Percentiles rank a stretch among this genome's conserved stretches.
Evolutionary conservation across 2,329 filamentous ascomycete genomes (phyloP).

Genomic region (Colletotrichum destructivum): DNA sequence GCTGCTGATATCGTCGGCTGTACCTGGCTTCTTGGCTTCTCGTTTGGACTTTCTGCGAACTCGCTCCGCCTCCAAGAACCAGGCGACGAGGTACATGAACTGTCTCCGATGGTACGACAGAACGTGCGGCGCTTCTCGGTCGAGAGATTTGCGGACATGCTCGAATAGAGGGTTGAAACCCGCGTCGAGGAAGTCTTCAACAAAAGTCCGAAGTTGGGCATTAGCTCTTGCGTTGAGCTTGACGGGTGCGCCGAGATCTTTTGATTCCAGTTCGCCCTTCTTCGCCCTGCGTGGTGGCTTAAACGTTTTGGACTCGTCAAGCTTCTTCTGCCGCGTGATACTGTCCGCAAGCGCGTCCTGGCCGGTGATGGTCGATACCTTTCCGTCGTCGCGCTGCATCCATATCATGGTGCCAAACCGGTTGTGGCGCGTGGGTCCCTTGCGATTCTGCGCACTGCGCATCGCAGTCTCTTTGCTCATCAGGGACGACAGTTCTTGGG

Average conservation of each 20-base stretch:
- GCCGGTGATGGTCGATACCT: constrained; percentile 88
- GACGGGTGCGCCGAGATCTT: constrained; percentile 83
- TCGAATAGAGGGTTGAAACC: constrained; percentile 94
- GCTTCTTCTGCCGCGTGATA: constrained; percentile 83
- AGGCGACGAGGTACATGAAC: constrained; percentile 92
- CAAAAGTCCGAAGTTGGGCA: constrained; percentile 84
- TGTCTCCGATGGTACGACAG: constrained; percentile 84
- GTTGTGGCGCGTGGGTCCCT: constrained; percentile 89
- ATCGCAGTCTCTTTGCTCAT: constrained; percentile 89
- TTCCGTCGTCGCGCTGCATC: constrained; percentile 89
- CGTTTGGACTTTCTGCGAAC: constrained; percentile 76
- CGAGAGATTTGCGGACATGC: constrained; percentile 89
- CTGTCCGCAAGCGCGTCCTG: constrained; percentile 86
- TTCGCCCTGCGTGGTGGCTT: constrained; percentile 80
- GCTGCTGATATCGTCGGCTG: constrained; percentile 74
- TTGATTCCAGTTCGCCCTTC: constrained; percentile 74
- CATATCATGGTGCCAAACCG: constrained; percentile 98
- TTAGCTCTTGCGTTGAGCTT: constrained; percentile 81
- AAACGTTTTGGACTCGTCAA: constrained; percentile 93
- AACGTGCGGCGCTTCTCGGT: constrained; percentile 88
- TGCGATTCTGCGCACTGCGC: constrained; percentile 81
- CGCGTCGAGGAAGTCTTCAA: constrained; percentile 94
- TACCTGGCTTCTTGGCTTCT: constrained; percentile 60
- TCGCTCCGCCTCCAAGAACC: constrained; percentile 92
- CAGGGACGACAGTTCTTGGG: constrained; percentile 80